These are phyloP conservation scores for Pythium coloratum DNA, from an alignment of 352 stramenopile species.

Conservation along the genomic window DNA sequence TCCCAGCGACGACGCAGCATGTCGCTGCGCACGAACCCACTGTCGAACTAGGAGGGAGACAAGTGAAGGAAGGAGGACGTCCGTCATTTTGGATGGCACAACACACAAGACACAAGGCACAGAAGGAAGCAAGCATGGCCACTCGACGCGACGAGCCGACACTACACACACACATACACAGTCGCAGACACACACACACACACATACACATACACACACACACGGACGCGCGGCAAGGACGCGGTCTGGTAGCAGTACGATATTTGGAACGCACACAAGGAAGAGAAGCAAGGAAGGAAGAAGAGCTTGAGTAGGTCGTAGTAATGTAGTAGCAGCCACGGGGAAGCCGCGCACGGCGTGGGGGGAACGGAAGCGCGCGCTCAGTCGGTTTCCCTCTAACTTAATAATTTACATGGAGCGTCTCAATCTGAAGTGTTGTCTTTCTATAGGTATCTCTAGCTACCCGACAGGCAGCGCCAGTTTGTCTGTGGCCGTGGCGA, in stretches of 20 bases:
- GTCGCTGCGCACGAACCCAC: constrained; percentile 48
- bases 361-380: neutral
- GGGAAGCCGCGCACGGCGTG: neutral
- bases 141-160: neutral
- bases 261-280: neutral
- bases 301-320: neutral
- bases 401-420: constrained; percentile 30
- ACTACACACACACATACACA: neutral
- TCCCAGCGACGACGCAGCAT: constrained; percentile 64
- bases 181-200: neutral
- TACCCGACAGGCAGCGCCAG: constrained; percentile 14
- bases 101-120: neutral
- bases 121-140: neutral
- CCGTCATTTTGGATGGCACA: neutral
- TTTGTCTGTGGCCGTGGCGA: neutral
- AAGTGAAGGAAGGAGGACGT: neutral
- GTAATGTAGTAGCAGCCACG: neutral
- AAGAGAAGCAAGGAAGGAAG: neutral
- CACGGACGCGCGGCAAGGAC: neutral
- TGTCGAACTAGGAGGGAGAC: constrained; percentile 42
- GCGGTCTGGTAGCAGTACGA: neutral
- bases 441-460: neutral
- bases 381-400: constrained; percentile 14
- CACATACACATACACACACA: constrained; percentile 6
- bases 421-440: neutral